Evolutionary conservation across 768 basidiomycete genomes (phyloP).

Genomic region (Podaxis sp.): DNA sequence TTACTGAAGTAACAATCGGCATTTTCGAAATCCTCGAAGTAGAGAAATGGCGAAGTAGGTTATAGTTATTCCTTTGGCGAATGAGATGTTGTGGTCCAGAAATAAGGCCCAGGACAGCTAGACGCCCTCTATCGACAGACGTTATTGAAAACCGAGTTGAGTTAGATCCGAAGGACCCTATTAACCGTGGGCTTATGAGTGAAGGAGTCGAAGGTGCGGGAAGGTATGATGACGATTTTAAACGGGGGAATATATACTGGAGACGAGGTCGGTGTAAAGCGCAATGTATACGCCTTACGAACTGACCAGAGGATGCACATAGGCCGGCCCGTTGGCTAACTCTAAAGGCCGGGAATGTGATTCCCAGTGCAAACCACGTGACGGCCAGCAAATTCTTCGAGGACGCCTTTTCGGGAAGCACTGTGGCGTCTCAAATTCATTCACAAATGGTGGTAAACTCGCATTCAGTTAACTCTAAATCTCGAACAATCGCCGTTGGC

Average conservation of each 20-base stretch:
- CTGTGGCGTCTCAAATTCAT: no score
- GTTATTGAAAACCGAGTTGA: background rate
- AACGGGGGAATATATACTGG: background rate
- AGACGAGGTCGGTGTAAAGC: background rate
- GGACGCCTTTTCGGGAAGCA: background rate
- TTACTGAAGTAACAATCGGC: constrained; percentile 54
- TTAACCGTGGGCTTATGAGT: background rate
- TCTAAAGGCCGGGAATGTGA: background rate
- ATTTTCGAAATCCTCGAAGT: constrained; percentile 19
- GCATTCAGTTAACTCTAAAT: background rate
- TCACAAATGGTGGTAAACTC: background rate
- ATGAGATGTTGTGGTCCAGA: background rate
- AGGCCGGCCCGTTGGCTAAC: background rate
- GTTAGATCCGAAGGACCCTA: background rate
- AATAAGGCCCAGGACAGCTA: no score
- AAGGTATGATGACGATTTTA: background rate
- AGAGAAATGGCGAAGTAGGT: background rate
- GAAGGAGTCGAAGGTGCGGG: background rate
- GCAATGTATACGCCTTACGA: background rate
- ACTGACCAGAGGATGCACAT: background rate
- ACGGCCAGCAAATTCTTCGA: background rate
- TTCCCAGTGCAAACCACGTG: background rate
- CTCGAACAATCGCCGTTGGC: background rate
- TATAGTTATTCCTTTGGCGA: background rate
- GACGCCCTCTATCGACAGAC: background rate